phyloP scores from a whole-genome alignment of 352 stramenopile genomes.

The Phytophthora sojae region DNA sequence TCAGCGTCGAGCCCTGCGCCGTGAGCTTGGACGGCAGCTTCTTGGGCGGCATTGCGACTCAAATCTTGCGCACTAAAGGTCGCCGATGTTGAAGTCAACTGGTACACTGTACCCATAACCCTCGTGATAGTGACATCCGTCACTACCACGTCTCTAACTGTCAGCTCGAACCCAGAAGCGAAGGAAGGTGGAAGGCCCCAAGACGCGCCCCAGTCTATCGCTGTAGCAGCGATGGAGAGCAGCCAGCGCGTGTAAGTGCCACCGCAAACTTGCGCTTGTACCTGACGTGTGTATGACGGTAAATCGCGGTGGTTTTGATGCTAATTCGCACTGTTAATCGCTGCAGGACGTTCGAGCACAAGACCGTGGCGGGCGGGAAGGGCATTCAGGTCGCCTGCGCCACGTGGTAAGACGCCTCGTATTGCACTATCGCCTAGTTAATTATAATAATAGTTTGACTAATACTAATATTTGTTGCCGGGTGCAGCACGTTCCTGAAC shows the following conservation, averaged over 20 bases:
- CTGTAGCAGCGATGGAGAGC: constrained; percentile 20
- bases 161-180: constrained; percentile 15
- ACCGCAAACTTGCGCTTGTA: not conserved
- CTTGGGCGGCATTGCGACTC: constrained; percentile 45
- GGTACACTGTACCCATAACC: not conserved
- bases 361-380: constrained; percentile 69
- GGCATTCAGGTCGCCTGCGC: constrained; percentile 60
- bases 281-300: not conserved
- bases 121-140: not conserved
- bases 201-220: too few species aligned
- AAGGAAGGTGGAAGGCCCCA: not conserved
- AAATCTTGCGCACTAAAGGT: constrained; percentile 13
- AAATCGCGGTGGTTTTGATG: not conserved
- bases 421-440: not conserved
- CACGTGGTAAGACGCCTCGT: constrained; percentile 48
- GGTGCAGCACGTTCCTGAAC: constrained; percentile 76
- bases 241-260: constrained; percentile 22
- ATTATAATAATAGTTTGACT: too few species aligned
- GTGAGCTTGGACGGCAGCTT: constrained; percentile 50
- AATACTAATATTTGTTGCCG: not conserved
- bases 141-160: constrained; percentile 2
- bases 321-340: not conserved
- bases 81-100: not conserved
- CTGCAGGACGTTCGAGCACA: constrained; percentile 47
- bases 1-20: constrained; percentile 28